Percentiles rank a stretch among this genome's conserved stretches.
Evolutionary conservation across 1,284 basidiomycete species (phyloP).

Genomic region (Boletus hoseneyae): DNA sequence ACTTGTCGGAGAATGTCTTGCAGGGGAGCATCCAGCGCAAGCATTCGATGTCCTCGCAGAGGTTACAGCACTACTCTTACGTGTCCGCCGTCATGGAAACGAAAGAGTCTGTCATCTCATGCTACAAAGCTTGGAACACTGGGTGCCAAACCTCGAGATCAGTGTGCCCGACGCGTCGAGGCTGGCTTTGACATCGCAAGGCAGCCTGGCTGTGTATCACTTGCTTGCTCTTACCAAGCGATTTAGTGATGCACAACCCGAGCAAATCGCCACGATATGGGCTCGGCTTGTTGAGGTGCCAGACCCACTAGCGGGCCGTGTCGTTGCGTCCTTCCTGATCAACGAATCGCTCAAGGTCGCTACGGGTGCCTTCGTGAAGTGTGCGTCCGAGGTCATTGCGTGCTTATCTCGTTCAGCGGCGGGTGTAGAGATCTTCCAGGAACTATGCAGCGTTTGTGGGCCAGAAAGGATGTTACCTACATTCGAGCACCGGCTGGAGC

Average conservation of each 20-base stretch:
- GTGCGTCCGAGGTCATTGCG: slow-evolving; percentile 81
- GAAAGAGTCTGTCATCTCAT: slow-evolving; percentile 52
- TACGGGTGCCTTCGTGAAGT: slow-evolving; percentile 73
- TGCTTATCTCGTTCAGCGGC: slow-evolving; percentile 79
- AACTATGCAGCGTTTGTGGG: slow-evolving; percentile 82
- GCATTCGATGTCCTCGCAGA: slow-evolving; percentile 70
- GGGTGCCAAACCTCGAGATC: slow-evolving; percentile 73
- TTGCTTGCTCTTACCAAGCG: slow-evolving; percentile 82
- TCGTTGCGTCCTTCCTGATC: slow-evolving; percentile 79
- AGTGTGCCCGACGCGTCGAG: slow-evolving; percentile 31
- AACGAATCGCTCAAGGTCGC: slow-evolving; percentile 87
- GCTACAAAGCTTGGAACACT: slow-evolving; percentile 74
- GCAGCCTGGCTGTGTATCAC: slow-evolving; percentile 74
- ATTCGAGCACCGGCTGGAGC: slow-evolving; percentile 65
- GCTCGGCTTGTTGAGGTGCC: slow-evolving; percentile 68
- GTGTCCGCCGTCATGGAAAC: slow-evolving; percentile 54
- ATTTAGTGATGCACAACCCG: slow-evolving; percentile 74
- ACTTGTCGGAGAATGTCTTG: slow-evolving; percentile 73
- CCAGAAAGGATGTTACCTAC: slow-evolving; percentile 79
- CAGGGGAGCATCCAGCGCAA: slow-evolving; percentile 75
- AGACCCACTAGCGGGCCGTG: slow-evolving; percentile 73
- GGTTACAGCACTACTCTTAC: slow-evolving; percentile 71
- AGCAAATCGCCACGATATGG: slow-evolving; percentile 85
- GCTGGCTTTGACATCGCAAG: slow-evolving; percentile 50
- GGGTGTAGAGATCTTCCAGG: slow-evolving; percentile 75